Percentiles rank a stretch among this genome's conserved stretches.
These are phyloP conservation scores for Cytidiella melzeri DNA, from an alignment of 768 basidiomycete species.

Conservation along the genomic window DNA sequence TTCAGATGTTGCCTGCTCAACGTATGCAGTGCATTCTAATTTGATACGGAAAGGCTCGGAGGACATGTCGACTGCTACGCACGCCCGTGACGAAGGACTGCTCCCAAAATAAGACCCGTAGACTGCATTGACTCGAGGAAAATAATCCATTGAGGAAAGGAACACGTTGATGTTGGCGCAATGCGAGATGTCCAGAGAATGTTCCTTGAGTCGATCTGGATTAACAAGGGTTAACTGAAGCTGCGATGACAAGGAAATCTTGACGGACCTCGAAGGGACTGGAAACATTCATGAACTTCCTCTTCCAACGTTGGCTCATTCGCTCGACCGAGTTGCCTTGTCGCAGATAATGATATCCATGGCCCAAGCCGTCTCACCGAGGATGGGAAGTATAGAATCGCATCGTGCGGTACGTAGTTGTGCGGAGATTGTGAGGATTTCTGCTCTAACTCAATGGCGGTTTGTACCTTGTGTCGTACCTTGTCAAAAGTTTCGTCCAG, in stretches of 20 bases:
- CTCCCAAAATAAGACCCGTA: slow-evolving; percentile 82
- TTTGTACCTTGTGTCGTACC: slow-evolving; percentile 8
- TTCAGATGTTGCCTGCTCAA: slow-evolving; percentile 31
- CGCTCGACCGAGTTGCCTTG: slow-evolving; percentile 20
- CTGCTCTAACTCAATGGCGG: neutral
- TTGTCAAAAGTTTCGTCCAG: slow-evolving; percentile 39
- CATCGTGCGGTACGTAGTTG: slow-evolving; percentile 3
- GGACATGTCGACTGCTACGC: slow-evolving; percentile 76
- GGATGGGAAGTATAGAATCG: neutral
- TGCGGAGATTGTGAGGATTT: neutral
- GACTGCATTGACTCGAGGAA: slow-evolving; percentile 67
- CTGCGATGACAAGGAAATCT: neutral
- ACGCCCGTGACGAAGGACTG: slow-evolving; percentile 93
- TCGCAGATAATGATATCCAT: slow-evolving; percentile 67
- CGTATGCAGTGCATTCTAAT: slow-evolving; percentile 80
- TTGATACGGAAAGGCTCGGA: slow-evolving; percentile 48
- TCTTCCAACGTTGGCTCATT: slow-evolving; percentile 48
- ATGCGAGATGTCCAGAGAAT: slow-evolving; percentile 48
- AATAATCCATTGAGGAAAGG: slow-evolving; percentile 77
- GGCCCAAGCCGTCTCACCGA: slow-evolving; percentile 31
- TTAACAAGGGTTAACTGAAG: slow-evolving; percentile 2
- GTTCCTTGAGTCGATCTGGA: slow-evolving; percentile 47
- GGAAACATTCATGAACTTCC: slow-evolving; percentile 69
- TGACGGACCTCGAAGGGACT: slow-evolving; percentile 49
- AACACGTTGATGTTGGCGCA: slow-evolving; percentile 77